Evolutionary conservation across 306 rosid species (phyloP).

Genomic region (Datisca glomerata): DNA sequence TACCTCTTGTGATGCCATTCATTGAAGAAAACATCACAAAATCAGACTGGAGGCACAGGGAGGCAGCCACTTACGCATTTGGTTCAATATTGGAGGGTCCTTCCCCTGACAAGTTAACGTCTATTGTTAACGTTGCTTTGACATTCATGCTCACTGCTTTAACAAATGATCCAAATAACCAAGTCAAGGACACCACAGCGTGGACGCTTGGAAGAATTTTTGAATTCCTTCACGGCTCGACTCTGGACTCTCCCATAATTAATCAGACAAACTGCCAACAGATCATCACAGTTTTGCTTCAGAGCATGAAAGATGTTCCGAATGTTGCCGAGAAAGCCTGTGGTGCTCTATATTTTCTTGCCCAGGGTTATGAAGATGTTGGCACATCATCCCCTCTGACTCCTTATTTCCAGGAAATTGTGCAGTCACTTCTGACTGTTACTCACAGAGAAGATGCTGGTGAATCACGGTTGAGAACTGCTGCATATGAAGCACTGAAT

Average conservation of each 20-base stretch:
- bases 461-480: constrained; percentile 68
- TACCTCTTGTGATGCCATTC: constrained; percentile 76
- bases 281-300: constrained; percentile 71
- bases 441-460: constrained; percentile 79
- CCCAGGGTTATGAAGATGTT: constrained; percentile 81
- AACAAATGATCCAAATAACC: constrained; percentile 65
- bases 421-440: constrained; percentile 64
- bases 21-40: constrained; percentile 76
- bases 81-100: constrained; percentile 95
- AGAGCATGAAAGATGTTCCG: constrained; percentile 89
- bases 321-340: constrained; percentile 96
- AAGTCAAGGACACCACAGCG: constrained; percentile 91
- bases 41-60: constrained; percentile 93
- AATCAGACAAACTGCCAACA: constrained; percentile 71
- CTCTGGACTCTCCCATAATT: constrained; percentile 56
- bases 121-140: constrained; percentile 64
- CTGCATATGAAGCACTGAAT: constrained; percentile 80
- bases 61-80: constrained; percentile 89
- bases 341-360: constrained; percentile 82
- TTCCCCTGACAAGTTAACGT: constrained; percentile 54
- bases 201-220: constrained; percentile 94
- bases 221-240: constrained; percentile 78
- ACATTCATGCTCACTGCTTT: constrained; percentile 72
- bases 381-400: constrained; percentile 55
- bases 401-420: constrained; percentile 74